These are phyloP conservation scores for Malassezia caprae DNA, from an alignment of 1,284 basidiomycete species.

Conservation along the genomic window DNA sequence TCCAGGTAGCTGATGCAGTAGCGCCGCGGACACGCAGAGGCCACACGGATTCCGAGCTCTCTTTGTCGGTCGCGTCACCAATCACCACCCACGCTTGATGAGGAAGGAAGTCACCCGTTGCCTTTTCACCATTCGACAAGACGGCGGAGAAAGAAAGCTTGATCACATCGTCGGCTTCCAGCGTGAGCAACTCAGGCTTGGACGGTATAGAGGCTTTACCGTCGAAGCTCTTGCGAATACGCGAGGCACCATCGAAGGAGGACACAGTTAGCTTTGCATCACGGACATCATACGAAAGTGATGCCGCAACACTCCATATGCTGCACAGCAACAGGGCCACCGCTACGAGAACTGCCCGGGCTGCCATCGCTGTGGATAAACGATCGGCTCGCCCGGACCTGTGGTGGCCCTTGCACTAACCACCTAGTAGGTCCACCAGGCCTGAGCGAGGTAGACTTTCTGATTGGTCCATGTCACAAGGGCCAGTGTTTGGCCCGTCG, in stretches of 20 bases:
- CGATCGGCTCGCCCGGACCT: neutral
- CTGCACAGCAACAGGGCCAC: neutral
- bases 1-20: conserved; percentile 2
- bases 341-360: neutral
- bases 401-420: neutral
- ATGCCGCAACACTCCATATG: neutral
- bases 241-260: conserved; percentile 14
- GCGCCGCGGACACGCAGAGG: conserved; percentile 12
- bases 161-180: conserved; percentile 13
- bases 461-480: neutral
- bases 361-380: neutral
- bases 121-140: neutral
- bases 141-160: conserved; percentile 3
- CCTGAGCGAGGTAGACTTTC: neutral
- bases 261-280: conserved; percentile 6
- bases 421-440: neutral
- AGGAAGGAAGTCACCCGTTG: neutral
- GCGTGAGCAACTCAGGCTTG: neutral
- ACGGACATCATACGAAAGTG: conserved; percentile 3
- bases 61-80: neutral
- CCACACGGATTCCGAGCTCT: conserved; percentile 4
- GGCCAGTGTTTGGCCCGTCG: neutral
- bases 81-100: conserved; percentile 16
- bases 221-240: neutral
- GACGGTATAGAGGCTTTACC: neutral